Conservation (phyloP, 805 yeast species). For the Millerozyma acaciae region DNA sequence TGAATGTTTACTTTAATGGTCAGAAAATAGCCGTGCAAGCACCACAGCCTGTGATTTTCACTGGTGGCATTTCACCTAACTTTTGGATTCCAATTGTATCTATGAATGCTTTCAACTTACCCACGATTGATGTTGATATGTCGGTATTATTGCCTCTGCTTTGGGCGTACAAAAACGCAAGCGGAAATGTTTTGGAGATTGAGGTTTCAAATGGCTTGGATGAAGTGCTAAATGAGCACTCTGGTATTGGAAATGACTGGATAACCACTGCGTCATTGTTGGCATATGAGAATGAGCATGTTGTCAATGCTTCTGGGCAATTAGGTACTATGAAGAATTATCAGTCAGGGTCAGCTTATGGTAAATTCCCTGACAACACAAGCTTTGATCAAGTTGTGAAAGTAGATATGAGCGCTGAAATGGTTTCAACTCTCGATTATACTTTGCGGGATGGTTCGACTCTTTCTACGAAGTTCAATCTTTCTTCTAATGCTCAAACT, state of each 20-base stretch:
- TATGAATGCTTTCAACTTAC: conserved; percentile 67
- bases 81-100: conserved; percentile 82
- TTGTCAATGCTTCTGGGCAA: conserved; percentile 38
- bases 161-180: conserved; percentile 40
- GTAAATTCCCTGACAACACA: conserved; percentile 34
- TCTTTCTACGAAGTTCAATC: conserved; percentile 24
- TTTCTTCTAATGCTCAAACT: conserved; percentile 26
- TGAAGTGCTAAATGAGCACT: conserved; percentile 20
- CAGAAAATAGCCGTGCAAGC: conserved; percentile 54
- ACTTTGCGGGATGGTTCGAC: conserved; percentile 36
- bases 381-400: conserved; percentile 37
- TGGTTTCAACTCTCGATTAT: conserved; percentile 34
- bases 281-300: conserved; percentile 47
- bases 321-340: conserved; percentile 20
- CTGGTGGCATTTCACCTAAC: conserved; percentile 80
- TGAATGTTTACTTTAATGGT: conserved; percentile 60
- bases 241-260: conserved; percentile 52
- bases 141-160: conserved; percentile 67
- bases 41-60: conserved; percentile 71
- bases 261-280: conserved; percentile 53
- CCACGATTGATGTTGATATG: conserved; percentile 65
- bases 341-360: conserved; percentile 26
- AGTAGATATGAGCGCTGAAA: conserved; percentile 26
- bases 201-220: conserved; percentile 52
- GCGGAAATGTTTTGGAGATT: conserved; percentile 31